Evolutionary conservation across 2,329 filamentous ascomycete genomes (phyloP).

Genomic region (Lizonia empirigonia): DNA sequence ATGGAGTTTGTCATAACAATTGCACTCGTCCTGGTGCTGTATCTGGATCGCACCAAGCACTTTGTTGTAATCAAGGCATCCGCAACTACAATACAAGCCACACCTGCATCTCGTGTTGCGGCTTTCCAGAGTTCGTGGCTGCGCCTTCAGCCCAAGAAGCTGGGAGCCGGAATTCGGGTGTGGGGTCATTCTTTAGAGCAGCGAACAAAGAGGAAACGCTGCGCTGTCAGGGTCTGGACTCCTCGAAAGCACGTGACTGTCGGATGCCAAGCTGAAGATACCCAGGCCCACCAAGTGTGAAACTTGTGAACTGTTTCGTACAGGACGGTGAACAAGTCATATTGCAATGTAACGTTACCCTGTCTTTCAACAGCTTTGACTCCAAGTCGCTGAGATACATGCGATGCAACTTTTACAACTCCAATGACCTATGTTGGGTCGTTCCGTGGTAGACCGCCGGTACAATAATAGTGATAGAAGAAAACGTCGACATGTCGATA

Average conservation of each 20-base stretch:
- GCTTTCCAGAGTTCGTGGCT: slow-evolving; percentile 1
- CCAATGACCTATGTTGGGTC: not conserved
- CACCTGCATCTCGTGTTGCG: too few species aligned
- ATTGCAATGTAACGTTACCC: not conserved
- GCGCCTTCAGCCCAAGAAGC: not conserved
- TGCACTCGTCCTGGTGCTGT: too few species aligned
- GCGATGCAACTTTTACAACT: slow-evolving; percentile 4
- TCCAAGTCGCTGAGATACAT: not conserved
- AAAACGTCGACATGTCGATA: slow-evolving; percentile 1
- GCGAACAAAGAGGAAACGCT: slow-evolving; percentile 3
- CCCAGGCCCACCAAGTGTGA: not conserved
- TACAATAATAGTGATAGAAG: slow-evolving; percentile 17
- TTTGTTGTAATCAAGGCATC: too few species aligned
- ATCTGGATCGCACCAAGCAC: too few species aligned
- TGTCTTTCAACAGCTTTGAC: not conserved
- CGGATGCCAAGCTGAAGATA: not conserved
- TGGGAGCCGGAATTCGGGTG: not conserved
- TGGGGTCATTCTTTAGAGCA: not conserved
- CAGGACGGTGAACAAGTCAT: not conserved
- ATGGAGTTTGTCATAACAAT: too few species aligned
- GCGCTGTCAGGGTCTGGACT: not conserved
- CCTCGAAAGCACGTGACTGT: not conserved
- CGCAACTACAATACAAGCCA: too few species aligned
- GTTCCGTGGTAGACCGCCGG: not conserved
- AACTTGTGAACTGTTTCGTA: slow-evolving; percentile 1